Evolutionary conservation across 2,329 filamentous ascomycete genomes (phyloP), one percentile per base, ranked within the genome.

Genomic region (Talaromyces rugulosus): DNA sequence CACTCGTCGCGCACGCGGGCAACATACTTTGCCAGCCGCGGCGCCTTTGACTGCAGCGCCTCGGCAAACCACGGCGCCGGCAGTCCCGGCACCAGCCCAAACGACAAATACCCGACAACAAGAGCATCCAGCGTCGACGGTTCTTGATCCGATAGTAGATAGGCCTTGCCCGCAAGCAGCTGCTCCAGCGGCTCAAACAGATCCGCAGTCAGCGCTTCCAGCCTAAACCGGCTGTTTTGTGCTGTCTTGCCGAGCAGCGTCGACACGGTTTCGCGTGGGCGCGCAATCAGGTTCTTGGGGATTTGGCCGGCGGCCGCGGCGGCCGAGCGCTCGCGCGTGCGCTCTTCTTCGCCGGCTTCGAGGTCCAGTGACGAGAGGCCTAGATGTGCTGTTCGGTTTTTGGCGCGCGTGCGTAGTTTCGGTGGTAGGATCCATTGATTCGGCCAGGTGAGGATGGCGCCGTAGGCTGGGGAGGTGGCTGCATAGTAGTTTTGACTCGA

Each of bases 401-500:
- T 85, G 33, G 93, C 92, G 42, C 86, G 82, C 11, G 87, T 81
- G 56, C 92, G 89, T 59, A 92, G 81, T 61, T 85, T 81, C 0
- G 90, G 87, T 2, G 93, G 93, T 5, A 96, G 82, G 50, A 90
- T 89, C 85, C 95, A 99, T 69, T 93, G 93, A 65, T 92, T 83
- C 18, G 95, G 92, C 82, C 95, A 96, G 47, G 89, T 86, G 44
- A 98, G 85, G 61, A 97, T 84, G 5, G 81, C 79, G 66, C 88
- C 91, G 78, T 92, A 96, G 42, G 91, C 89, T 2, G 92, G 90
- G 16, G 92, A 87, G 4, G 92, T 96, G 56, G 84, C 80, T 51
- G 83, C 80, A 60, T 87, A 82, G 84, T 95, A 99, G 79, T 98
- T 97, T 66, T 92, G 87, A 62, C 89, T 91, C 34, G 92, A 95